A percentile compares a stretch with the other conserved stretches of the same genome.
These are phyloP conservation scores for Lachnellula subtilissima DNA, from an alignment of 2,329 filamentous ascomycete genomes.

Conservation along the genomic window DNA sequence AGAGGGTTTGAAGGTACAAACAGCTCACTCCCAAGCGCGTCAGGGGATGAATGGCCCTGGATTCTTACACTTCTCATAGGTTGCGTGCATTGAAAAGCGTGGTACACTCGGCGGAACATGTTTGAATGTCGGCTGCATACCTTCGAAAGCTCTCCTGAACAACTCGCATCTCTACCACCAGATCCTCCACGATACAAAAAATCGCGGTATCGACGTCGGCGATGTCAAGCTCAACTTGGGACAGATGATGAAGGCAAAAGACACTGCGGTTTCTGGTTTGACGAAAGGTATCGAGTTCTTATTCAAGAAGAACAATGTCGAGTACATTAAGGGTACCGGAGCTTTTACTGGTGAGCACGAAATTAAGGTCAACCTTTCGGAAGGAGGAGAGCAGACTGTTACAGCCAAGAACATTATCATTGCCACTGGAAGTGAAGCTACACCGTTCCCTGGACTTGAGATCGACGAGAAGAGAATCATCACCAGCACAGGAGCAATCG, in stretches of 20 bases:
- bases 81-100: conserved; percentile 97
- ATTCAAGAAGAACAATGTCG: conserved; percentile 98
- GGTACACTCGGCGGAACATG: conserved; percentile 93
- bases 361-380: conserved; percentile 81
- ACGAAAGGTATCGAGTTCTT: conserved; percentile 98
- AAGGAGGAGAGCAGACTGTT: conserved; percentile 84
- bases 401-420: conserved; percentile 97
- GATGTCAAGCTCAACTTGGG: conserved; percentile 94
- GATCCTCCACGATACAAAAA: conserved; percentile 93
- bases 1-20: conserved; percentile 82
- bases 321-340: conserved; percentile 93
- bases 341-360: conserved; percentile 86
- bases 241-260: conserved; percentile 99
- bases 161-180: conserved; percentile 98
- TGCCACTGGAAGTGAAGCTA: conserved; percentile 90
- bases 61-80: conserved; percentile 46
- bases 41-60: not conserved
- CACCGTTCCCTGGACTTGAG: conserved; percentile 90
- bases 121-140: conserved; percentile 98
- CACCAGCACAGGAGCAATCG: conserved; percentile 90
- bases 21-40: conserved; percentile 2
- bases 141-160: conserved; percentile 98
- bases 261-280: conserved; percentile 78
- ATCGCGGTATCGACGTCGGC: conserved; percentile 93
- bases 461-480: conserved; percentile 98